A percentile compares a stretch with the other conserved stretches of the same genome.
phyloP scores from a whole-genome alignment of 306 rosid species.

The Cucumis sativus region DNA sequence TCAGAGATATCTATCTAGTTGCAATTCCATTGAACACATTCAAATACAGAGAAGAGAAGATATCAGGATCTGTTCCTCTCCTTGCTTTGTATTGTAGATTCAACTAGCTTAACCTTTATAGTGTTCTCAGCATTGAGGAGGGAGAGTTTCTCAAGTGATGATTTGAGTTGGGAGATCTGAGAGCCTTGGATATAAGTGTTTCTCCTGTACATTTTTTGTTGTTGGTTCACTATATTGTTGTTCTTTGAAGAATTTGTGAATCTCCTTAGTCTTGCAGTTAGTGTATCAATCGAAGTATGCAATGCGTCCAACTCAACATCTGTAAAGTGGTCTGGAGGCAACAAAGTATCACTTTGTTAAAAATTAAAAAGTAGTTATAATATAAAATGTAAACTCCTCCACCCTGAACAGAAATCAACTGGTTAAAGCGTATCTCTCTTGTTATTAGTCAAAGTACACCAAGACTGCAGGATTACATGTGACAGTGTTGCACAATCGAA shows the following conservation, averaged over 20 bases:
- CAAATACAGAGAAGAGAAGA: background rate
- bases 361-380: background rate
- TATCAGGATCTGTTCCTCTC: conserved; percentile 32
- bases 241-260: conserved; percentile 34
- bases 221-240: conserved; percentile 27
- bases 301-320: conserved; percentile 73
- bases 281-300: conserved; percentile 55
- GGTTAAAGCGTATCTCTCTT: background rate
- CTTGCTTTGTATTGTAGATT: conserved; percentile 35
- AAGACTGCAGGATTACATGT: background rate
- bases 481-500: background rate
- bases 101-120: conserved; percentile 62
- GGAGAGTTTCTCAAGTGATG: conserved; percentile 56
- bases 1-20: background rate
- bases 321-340: conserved; percentile 43
- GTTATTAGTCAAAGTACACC: background rate
- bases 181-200: conserved; percentile 34
- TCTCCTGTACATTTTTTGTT: conserved; percentile 33
- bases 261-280: conserved; percentile 56
- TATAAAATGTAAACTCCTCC: background rate
- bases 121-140: conserved; percentile 57
- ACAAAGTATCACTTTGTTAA: conserved; percentile 2
- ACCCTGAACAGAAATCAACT: background rate
- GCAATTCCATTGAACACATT: background rate
- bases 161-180: conserved; percentile 58